Evolutionary conservation across 1,139 yeast genomes (phyloP).

Genomic region (Kluyveromyces sp.): DNA sequence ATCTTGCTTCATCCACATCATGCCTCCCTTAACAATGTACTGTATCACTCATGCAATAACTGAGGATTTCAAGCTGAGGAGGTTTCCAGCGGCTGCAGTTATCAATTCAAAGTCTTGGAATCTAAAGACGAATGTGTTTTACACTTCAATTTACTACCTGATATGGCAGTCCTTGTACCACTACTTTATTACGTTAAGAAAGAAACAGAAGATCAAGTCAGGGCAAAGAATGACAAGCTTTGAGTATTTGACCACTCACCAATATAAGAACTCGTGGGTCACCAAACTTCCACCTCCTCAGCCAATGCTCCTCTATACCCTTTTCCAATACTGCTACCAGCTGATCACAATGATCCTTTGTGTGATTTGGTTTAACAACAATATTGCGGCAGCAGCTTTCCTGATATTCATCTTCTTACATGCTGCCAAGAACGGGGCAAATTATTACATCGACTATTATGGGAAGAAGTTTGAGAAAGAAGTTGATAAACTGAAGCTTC

Average conservation of each 20-base stretch:
- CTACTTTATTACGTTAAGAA: constrained; percentile 78
- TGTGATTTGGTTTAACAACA: constrained; percentile 75
- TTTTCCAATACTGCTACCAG: constrained; percentile 84
- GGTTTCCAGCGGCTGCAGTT: constrained; percentile 79
- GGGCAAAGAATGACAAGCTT: constrained; percentile 81
- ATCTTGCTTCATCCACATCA: constrained; percentile 79
- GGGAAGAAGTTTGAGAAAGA: constrained; percentile 83
- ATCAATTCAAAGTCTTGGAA: constrained; percentile 45
- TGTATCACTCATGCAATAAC: constrained; percentile 80
- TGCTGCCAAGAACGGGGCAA: constrained; percentile 91
- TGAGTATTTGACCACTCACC: constrained; percentile 70
- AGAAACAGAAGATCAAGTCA: constrained; percentile 71
- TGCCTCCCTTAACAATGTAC: constrained; percentile 86
- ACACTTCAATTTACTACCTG: constrained; percentile 79
- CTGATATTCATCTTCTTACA: constrained; percentile 63
- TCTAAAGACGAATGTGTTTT: constrained; percentile 60
- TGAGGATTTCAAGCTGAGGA: constrained; percentile 42
- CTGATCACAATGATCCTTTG: constrained; percentile 82
- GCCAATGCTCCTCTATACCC: constrained; percentile 78
- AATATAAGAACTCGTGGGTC: constrained; percentile 57
- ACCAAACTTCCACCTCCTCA: constrained; percentile 81
- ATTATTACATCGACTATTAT: constrained; percentile 85
- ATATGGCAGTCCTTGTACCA: constrained; percentile 91
- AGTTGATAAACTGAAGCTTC: constrained; percentile 60
- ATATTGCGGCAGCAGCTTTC: constrained; percentile 60